Evolutionary conservation across 331 rosid genomes (phyloP).

Genomic region (Saraca asoca): DNA sequence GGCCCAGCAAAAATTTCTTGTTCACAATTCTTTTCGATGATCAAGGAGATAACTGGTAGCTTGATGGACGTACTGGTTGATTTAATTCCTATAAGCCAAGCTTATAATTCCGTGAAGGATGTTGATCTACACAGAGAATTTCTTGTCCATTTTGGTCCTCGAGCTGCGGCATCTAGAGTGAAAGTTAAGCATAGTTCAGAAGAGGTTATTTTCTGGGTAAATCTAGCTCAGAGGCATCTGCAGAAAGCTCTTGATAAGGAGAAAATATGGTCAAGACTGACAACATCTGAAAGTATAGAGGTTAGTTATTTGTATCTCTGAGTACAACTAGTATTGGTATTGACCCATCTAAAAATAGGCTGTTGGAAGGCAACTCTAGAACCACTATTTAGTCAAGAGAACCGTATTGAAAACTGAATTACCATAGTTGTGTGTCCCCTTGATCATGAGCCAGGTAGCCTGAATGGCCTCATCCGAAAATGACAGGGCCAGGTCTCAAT

Average conservation of each 20-base stretch:
- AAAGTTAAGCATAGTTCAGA: slow-evolving; percentile 76
- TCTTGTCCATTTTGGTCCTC: slow-evolving; percentile 92
- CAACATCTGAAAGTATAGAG: slow-evolving; percentile 98
- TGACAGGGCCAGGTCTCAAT: too few relatives aligned
- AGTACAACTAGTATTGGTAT: slow-evolving; percentile 16
- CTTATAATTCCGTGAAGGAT: slow-evolving; percentile 71
- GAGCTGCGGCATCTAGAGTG: slow-evolving; percentile 79
- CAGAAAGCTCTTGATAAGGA: slow-evolving; percentile 91
- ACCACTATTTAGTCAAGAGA: slow-evolving; percentile 24
- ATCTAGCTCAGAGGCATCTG: slow-evolving; percentile 79
- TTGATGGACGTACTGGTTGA: slow-evolving; percentile 92
- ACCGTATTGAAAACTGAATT: slow-evolving; percentile 6
- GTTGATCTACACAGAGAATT: slow-evolving; percentile 82
- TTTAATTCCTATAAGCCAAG: slow-evolving; percentile 69
- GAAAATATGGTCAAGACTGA: slow-evolving; percentile 92
- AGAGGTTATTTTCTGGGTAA: slow-evolving; percentile 94
- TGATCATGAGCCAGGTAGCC: too few relatives aligned
- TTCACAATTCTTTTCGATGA: slow-evolving; percentile 79
- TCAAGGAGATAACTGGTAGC: slow-evolving; percentile 78
- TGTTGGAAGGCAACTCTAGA: slow-evolving; percentile 29
- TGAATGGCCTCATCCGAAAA: too few relatives aligned
- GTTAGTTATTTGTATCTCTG: slow-evolving; percentile 43
- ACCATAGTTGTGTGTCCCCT: background rate
- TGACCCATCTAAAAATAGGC: slow-evolving; percentile 28
- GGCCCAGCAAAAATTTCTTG: slow-evolving; percentile 91